Evolutionary conservation across 1,284 basidiomycete genomes (phyloP).

Genomic region (Meripilus lineatus): DNA sequence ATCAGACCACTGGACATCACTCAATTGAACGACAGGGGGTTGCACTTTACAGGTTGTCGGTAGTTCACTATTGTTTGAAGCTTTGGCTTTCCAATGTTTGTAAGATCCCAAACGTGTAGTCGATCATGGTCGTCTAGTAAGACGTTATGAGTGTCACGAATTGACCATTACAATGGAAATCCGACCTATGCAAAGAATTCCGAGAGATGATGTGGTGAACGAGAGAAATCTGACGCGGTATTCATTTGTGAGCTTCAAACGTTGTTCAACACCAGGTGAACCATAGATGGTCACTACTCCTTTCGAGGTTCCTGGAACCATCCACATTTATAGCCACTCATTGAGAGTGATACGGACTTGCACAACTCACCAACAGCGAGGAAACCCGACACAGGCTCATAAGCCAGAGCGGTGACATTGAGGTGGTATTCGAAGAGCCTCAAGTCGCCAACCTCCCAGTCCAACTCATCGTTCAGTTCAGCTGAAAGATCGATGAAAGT

Average conservation of each 20-base stretch:
- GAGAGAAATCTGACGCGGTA: slow-evolving; percentile 55
- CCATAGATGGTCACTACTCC: slow-evolving; percentile 66
- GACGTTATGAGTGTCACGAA: too few species aligned
- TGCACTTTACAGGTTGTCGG: slow-evolving; percentile 42
- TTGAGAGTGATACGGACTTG: neutral
- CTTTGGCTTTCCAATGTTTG: slow-evolving; percentile 48
- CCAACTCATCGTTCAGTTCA: slow-evolving; percentile 48
- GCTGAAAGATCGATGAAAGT: slow-evolving; percentile 43
- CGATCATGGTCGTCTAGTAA: slow-evolving; percentile 58
- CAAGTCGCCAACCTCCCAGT: slow-evolving; percentile 51
- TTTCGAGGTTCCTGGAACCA: slow-evolving; percentile 50
- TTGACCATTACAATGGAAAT: neutral
- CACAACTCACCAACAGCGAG: slow-evolving; percentile 57
- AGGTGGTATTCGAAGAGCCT: slow-evolving; percentile 46
- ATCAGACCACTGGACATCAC: neutral
- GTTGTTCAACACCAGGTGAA: slow-evolving; percentile 54
- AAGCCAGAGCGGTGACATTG: slow-evolving; percentile 56
- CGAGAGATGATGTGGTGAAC: slow-evolving; percentile 54
- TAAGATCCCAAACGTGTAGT: slow-evolving; percentile 68
- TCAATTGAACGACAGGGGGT: slow-evolving; percentile 12
- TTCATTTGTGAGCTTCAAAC: slow-evolving; percentile 45
- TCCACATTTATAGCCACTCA: slow-evolving; percentile 1
- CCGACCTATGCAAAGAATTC: slow-evolving; percentile 63
- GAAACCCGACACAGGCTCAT: slow-evolving; percentile 70
- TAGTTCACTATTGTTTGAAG: slow-evolving; percentile 48